Conservation (phyloP, 139 green algal species). For the Coelastrella sp. region DNA sequence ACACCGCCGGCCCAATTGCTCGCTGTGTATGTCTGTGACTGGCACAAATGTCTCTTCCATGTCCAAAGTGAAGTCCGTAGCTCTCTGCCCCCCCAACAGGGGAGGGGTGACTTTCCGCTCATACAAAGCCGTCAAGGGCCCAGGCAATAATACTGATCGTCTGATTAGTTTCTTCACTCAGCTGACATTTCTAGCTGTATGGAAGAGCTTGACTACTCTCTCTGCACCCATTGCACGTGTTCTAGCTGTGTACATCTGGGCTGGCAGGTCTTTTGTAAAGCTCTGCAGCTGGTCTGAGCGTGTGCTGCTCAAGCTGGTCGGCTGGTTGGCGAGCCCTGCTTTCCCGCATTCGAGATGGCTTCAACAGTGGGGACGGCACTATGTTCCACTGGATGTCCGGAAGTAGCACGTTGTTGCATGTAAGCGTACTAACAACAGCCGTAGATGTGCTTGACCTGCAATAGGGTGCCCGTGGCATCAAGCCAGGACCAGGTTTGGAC, state of each 20-base stretch:
- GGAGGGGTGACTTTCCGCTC: not conserved
- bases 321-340: conserved; percentile 71
- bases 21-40: not conserved
- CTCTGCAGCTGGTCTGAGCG: conserved; percentile 56
- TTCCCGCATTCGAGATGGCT: conserved; percentile 49
- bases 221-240: conserved; percentile 55
- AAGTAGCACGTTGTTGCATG: conserved; percentile 80
- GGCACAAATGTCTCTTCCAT: not conserved
- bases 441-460: not conserved
- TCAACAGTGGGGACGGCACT: conserved; percentile 38
- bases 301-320: conserved; percentile 55
- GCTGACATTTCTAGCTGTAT: conserved; percentile 55
- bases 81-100: not conserved
- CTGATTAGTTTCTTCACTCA: conserved; percentile 53
- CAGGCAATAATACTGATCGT: conserved; percentile 10
- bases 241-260: conserved; percentile 61
- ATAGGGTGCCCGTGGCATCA: not conserved
- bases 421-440: conserved; percentile 51
- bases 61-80: not conserved
- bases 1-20: not conserved
- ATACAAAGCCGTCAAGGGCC: not conserved
- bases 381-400: conserved; percentile 56
- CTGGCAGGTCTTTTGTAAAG: conserved; percentile 50
- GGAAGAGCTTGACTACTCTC: conserved; percentile 51
- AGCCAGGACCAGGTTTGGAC: not conserved